A percentile compares a stretch with the other conserved stretches of the same genome.
Evolutionary conservation across 139 green algal species (phyloP).

Genomic region (Coelastrella sp.): DNA sequence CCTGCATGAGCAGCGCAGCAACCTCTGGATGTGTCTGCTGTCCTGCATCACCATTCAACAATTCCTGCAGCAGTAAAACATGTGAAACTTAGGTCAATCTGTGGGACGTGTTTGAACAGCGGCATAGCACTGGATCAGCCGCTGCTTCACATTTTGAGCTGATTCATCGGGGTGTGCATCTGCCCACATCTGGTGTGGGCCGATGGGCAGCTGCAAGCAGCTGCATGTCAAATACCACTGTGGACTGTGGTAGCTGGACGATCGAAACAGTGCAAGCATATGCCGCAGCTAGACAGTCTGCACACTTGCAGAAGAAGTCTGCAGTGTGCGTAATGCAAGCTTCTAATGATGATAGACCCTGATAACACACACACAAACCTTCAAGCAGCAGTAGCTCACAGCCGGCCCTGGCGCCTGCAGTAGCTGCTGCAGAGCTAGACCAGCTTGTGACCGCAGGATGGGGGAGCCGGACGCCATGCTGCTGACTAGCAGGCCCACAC

Average conservation of each 20-base stretch:
- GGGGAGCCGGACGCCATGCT: not conserved
- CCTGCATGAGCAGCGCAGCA: constrained; percentile 20
- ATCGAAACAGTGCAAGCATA: no score
- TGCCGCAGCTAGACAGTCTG: no score
- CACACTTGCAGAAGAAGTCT: not conserved
- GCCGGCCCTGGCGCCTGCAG: not conserved
- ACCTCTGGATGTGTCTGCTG: constrained; percentile 21
- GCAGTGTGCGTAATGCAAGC: not conserved
- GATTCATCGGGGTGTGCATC: no score
- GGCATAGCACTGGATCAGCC: no score
- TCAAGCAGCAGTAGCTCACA: constrained; percentile 22
- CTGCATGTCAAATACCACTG: no score
- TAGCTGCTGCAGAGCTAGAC: constrained; percentile 35
- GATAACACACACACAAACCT: not conserved
- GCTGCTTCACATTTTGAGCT: no score
- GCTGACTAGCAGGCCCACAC: constrained; percentile 17
- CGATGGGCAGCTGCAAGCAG: no score
- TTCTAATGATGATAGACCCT: no score
- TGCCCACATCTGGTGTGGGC: no score
- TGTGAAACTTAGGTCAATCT: no score
- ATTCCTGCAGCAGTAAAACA: not conserved
- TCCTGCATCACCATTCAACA: not conserved
- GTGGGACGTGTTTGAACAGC: no score
- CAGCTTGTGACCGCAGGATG: constrained; percentile 7
- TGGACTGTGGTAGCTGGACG: no score